Evolutionary conservation across 306 rosid species (phyloP), one percentile per base, ranked within the genome.

Genomic region (Prunus padus): DNA sequence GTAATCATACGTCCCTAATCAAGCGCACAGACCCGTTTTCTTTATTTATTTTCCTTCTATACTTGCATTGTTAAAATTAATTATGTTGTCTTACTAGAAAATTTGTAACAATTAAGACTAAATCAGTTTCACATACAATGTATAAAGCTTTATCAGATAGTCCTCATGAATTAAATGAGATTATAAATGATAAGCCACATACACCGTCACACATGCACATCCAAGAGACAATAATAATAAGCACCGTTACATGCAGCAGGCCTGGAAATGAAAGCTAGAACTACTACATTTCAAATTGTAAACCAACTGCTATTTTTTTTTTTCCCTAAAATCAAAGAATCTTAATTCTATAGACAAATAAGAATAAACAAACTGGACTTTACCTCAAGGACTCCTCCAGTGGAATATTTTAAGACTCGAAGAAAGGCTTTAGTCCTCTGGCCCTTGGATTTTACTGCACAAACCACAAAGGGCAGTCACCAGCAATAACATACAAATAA

Each of bases 361-460:
- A 44, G 28, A 26, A 28, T n/a, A 69, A 69, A 8, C 8, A 60
- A 59, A 33, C 46, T 57, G 15, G 47, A 70, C 25, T 72, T 79
- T 81, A 95, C 99, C 97, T 95, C 99, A 59, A 94, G 86, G 79
- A 89, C 97, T 73, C 99, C 99, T 77, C 97, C 97, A 0, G 66
- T 81, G 0, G 97, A 92, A 86, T 95, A 84, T 77, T 95, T 95
- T 40, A 95, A 76, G 78, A 95, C 99, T 75, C 96, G 95, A 77
- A 95, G 86, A 87, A 92, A 95, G 70, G 99, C 96, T 88, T 92
- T 92, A 26, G 93, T 89, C 80, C 88, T 85, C 76, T 85, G 90
- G 57, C 63, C 86, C 79, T 92, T 95, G 5, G 78, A 33, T 85
- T 95, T 89, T 44, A 86, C 99, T 95, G 84, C 96, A 82, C 46